Base-by-base conservation (phyloP, 768 basidiomycete genomes). In the Russula brevipes region DNA sequence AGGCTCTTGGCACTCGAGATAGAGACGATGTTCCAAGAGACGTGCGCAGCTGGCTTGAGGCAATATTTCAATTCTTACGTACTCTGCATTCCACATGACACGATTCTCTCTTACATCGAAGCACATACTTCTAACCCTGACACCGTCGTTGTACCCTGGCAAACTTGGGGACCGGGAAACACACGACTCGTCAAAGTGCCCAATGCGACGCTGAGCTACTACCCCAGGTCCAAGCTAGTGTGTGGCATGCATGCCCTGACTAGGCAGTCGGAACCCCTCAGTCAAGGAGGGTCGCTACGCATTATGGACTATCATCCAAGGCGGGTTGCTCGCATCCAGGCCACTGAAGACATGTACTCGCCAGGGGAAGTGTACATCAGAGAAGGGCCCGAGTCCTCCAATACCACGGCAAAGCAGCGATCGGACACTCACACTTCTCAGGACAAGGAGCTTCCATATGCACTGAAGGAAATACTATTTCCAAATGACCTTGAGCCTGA, bases 241-340 rank as follows among this genome's bases (percentile, higher is more conserved):
- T 57, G 44, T 46, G 56, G 56, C 12, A 57, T 47, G 56, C 56
- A 57, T 4, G 4, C 38, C 38, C 38, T 39, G 38, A 39, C 38
- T 39, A 24, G 1, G 24, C 24, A 24, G 2, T 12, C 38, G n/a
- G n/a, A n/a, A 3, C 33, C 44, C 30, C 4, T 8, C 10, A 30
- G 11, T 12, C 47, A 31, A 49, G 8, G 33, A 38, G 24, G 30
- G 0, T 39, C n/a, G 10, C 56, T 57, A 14, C 46, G 31, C 10
- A 47, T 57, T 35, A 47, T 57, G 5, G 56, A 57, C 6, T 57
- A 47, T 47, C 56, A 57, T 19, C 56, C 56, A 24, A n/a, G 45
- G 10, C 56, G 56, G 16, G 9, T 57, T 45, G 14, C 8, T 16
- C 45, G 14, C 1, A 46, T 24, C 19, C 8, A 14, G 36, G 24